Evolutionary conservation across 2,329 filamentous ascomycete species (phyloP).

Genomic region (Zasmidium cellare): DNA sequence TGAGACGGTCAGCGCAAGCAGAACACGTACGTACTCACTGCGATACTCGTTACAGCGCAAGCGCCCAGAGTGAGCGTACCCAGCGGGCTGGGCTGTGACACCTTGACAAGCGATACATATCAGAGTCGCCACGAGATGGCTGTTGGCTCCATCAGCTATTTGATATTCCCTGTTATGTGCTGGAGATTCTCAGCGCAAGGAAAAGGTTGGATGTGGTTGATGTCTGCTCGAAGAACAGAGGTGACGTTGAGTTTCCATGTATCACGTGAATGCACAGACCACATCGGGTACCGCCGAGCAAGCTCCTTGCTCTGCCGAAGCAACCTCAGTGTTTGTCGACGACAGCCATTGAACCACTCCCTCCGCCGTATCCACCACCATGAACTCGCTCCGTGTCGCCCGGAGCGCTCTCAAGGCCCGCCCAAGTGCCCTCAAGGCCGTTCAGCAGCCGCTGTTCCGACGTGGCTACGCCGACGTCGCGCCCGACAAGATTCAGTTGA

Average conservation of each 20-base stretch:
- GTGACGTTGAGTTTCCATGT: not conserved
- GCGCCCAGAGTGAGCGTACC: too few relatives aligned
- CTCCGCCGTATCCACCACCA: conserved; percentile 50
- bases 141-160: too few relatives aligned
- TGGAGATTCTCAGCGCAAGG: too few relatives aligned
- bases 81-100: too few relatives aligned
- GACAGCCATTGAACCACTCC: not conserved
- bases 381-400: conserved; percentile 94
- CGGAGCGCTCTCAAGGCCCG: conserved; percentile 83
- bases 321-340: not conserved
- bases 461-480: conserved; percentile 75
- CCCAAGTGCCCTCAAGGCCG: conserved; percentile 70
- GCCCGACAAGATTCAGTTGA: conserved; percentile 81
- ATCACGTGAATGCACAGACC: not conserved
- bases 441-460: conserved; percentile 70
- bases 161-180: too few relatives aligned
- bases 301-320: conserved; percentile 2
- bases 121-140: too few relatives aligned
- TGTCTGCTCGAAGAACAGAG: not conserved
- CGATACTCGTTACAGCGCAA: too few relatives aligned
- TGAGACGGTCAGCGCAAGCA: too few relatives aligned
- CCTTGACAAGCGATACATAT: too few relatives aligned
- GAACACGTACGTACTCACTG: too few relatives aligned
- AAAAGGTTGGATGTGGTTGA: too few relatives aligned
- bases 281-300: not conserved